Percentiles rank a stretch among this genome's conserved stretches.
These are phyloP conservation scores for Rhodotorula mucilaginosa DNA, from an alignment of 1,284 basidiomycete genomes.

Conservation along the genomic window DNA sequence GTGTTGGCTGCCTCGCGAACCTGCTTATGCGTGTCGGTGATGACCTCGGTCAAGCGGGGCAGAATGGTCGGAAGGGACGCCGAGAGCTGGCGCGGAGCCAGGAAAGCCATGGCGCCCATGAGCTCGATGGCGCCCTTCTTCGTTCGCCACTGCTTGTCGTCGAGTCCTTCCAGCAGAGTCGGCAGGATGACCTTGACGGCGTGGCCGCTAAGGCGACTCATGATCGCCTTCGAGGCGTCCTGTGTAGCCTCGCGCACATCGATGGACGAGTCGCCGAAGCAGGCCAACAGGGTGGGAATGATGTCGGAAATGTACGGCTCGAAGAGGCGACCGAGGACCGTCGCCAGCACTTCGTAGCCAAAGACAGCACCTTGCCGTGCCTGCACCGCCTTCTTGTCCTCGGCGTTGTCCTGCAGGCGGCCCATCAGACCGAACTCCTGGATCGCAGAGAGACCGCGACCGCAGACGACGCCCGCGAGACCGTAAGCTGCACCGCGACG, in stretches of 20 bases:
- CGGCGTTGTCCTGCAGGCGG: constrained; percentile 71
- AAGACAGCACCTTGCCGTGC: constrained; percentile 92
- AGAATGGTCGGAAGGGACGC: constrained; percentile 95
- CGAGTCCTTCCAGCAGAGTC: constrained; percentile 81
- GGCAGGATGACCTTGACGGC: constrained; percentile 95
- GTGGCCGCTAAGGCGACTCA: constrained; percentile 88
- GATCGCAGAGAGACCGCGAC: constrained; percentile 79
- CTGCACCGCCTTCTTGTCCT: constrained; percentile 86
- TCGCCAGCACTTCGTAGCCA: constrained; percentile 87
- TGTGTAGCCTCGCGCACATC: constrained; percentile 95
- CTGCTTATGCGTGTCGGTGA: constrained; percentile 97
- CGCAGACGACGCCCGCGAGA: constrained; percentile 86
- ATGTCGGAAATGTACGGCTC: constrained; percentile 89
- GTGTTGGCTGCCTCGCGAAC: constrained; percentile 90
- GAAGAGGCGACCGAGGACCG: constrained; percentile 80
- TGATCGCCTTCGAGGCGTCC: constrained; percentile 89
- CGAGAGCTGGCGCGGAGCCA: constrained; percentile 92
- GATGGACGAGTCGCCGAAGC: constrained; percentile 83
- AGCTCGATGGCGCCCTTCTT: constrained; percentile 98
- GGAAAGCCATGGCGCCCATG: constrained; percentile 99
- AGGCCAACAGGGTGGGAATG: constrained; percentile 77
- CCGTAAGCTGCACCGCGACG: constrained; percentile 95
- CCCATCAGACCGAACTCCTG: constrained; percentile 78
- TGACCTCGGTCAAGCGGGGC: constrained; percentile 85
- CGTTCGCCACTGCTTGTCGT: constrained; percentile 98